A percentile compares a stretch with the other conserved stretches of the same genome.
Conservation (phyloP, 2,329 filamentous ascomycete genomes). For the Aspergillus vadensis region DNA sequence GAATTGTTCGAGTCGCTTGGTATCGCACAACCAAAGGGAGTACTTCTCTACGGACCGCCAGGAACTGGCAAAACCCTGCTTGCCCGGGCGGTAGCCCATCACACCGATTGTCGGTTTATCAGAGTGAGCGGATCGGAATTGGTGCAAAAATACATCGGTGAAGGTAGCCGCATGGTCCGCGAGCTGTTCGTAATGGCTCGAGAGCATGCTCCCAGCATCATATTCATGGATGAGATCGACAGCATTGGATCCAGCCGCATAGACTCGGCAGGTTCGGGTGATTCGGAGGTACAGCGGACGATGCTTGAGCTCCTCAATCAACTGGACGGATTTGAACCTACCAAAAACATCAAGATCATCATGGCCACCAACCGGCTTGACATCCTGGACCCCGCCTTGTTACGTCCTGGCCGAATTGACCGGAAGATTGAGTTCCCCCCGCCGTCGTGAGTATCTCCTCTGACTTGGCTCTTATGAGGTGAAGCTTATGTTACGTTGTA, state of each 20-base stretch:
- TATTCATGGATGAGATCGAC: constrained; percentile 99
- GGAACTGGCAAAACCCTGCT: constrained; percentile 97
- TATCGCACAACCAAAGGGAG: constrained; percentile 97
- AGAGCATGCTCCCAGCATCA: constrained; percentile 96
- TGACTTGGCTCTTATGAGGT: neutral
- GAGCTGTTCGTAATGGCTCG: constrained; percentile 99
- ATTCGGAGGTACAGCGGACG: constrained; percentile 96
- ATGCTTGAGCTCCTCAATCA: constrained; percentile 99
- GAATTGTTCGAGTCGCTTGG: constrained; percentile 99
- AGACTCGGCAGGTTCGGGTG: constrained; percentile 90
- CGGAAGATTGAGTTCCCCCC: constrained; percentile 99
- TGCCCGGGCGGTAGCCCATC: constrained; percentile 92
- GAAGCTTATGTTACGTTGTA: constrained; percentile 5
- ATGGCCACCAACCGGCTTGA: constrained; percentile 99
- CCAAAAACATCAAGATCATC: constrained; percentile 99
- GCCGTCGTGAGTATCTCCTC: constrained; percentile 61
- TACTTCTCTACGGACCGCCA: constrained; percentile 92
- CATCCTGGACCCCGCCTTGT: constrained; percentile 90
- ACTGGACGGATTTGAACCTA: constrained; percentile 96
- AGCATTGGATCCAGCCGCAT: constrained; percentile 97
- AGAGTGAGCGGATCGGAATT: constrained; percentile 93
- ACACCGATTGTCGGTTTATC: constrained; percentile 99
- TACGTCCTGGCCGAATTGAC: constrained; percentile 96
- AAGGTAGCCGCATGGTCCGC: constrained; percentile 96
- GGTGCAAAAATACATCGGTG: constrained; percentile 99